These are phyloP conservation scores for Chondrus crispus DNA, from an alignment of 23 red algal genomes.

Conservation along the genomic window DNA sequence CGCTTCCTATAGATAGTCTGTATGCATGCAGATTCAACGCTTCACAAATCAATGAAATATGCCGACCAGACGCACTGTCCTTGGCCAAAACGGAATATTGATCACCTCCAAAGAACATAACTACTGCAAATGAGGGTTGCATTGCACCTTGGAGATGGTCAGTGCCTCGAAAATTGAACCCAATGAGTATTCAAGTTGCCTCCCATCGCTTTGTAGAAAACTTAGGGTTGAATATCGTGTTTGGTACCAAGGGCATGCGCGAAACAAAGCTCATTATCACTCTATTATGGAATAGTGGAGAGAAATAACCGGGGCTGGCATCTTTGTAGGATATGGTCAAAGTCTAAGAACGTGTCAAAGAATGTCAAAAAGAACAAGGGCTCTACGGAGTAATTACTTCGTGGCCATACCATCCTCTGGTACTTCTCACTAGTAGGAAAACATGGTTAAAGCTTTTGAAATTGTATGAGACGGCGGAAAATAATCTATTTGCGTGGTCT, in stretches of 20 bases:
- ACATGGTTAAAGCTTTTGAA: no score
- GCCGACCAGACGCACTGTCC: background rate
- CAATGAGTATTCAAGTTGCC: conserved; percentile 43
- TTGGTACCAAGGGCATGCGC: conserved; percentile 6
- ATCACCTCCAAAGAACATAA: conserved; percentile 29
- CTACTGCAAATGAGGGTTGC: conserved; percentile 14
- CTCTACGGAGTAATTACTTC: no score
- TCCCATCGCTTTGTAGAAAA: conserved; percentile 41
- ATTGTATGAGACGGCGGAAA: no score
- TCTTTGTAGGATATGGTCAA: no score
- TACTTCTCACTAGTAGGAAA: no score
- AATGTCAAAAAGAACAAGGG: no score
- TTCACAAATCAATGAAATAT: no score
- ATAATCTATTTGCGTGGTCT: no score
- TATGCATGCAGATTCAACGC: no score
- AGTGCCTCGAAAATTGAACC: conserved; percentile 34
- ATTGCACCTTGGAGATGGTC: conserved; percentile 30
- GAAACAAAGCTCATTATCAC: conserved; percentile 3
- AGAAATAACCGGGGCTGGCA: no score
- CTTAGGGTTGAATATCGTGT: conserved; percentile 20
- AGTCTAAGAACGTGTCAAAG: no score
- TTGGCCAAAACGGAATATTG: conserved; percentile 18
- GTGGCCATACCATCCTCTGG: no score
- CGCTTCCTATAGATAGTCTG: background rate
- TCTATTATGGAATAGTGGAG: background rate